Conservation (phyloP, 805 yeast species). For the Wickerhamiella shivajii region DNA sequence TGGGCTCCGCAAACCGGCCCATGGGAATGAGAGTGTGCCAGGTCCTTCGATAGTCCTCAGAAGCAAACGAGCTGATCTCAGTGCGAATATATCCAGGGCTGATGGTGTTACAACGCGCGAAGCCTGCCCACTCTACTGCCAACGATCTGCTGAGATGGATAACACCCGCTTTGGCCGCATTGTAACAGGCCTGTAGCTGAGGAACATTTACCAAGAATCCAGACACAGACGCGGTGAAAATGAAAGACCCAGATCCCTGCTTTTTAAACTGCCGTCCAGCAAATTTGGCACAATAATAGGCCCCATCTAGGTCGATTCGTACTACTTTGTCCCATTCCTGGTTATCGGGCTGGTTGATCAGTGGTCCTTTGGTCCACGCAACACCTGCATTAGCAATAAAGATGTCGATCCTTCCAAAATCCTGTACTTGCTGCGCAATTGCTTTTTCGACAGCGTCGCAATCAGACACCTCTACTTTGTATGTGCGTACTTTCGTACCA, state of each 20-base stretch:
- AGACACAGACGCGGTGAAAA: slow-evolving; percentile 80
- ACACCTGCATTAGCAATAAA: slow-evolving; percentile 87
- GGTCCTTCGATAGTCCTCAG: slow-evolving; percentile 33
- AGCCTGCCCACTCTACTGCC: slow-evolving; percentile 81
- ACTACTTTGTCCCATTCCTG: slow-evolving; percentile 59
- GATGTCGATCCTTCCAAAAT: slow-evolving; percentile 68
- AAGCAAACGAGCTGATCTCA: slow-evolving; percentile 40
- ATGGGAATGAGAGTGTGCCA: slow-evolving; percentile 30
- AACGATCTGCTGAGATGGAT: slow-evolving; percentile 61
- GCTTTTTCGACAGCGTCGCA: slow-evolving; percentile 35
- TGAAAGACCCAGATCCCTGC: slow-evolving; percentile 64
- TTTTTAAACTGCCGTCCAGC: slow-evolving; percentile 59
- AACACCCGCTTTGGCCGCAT: slow-evolving; percentile 76
- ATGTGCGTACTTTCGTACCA: slow-evolving; percentile 47
- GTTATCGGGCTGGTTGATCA: slow-evolving; percentile 35
- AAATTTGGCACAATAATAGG: slow-evolving; percentile 62
- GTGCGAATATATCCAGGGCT: slow-evolving; percentile 82
- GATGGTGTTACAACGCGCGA: slow-evolving; percentile 70
- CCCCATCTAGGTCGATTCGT: slow-evolving; percentile 64
- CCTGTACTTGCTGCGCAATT: slow-evolving; percentile 38
- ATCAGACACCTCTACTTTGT: slow-evolving; percentile 44
- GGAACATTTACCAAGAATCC: slow-evolving; percentile 81
- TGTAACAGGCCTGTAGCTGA: slow-evolving; percentile 73
- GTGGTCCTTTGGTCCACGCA: slow-evolving; percentile 58
- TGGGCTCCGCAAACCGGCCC: slow-evolving; percentile 61